These are phyloP conservation scores for Cyberlindnera americana DNA, from an alignment of 805 yeast genomes.

Conservation along the genomic window DNA sequence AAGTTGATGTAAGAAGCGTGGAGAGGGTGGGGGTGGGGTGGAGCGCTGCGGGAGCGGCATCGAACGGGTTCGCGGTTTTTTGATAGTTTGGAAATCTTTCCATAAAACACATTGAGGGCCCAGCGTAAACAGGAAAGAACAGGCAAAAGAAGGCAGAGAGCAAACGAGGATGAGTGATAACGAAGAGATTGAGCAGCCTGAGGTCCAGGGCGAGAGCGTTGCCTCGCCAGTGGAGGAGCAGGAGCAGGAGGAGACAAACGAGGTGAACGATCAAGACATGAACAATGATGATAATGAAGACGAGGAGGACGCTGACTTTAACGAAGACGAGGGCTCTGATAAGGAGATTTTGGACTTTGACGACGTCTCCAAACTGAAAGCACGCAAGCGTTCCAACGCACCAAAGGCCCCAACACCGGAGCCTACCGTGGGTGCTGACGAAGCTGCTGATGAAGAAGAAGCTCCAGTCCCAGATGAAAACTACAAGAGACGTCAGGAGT, in stretches of 20 bases:
- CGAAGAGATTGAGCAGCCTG: background rate
- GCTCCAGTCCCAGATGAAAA: conserved; percentile 28
- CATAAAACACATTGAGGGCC: too few species aligned
- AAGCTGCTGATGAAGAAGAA: conserved; percentile 8
- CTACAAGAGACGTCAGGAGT: conserved; percentile 58
- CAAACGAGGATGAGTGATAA: too few species aligned
- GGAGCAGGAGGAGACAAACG: background rate
- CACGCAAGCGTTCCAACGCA: conserved; percentile 21
- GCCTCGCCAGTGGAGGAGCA: background rate
- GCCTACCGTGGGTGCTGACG: background rate
- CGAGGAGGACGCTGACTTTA: conserved; percentile 6
- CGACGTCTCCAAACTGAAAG: conserved; percentile 20
- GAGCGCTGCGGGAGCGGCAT: too few species aligned
- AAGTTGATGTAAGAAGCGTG: background rate
- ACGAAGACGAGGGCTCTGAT: conserved; percentile 3
- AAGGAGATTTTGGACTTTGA: conserved; percentile 28
- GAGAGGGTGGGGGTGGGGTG: background rate
- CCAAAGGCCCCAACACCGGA: conserved; percentile 3
- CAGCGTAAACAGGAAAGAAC: too few species aligned
- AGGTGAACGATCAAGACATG: background rate
- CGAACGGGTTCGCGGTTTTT: background rate
- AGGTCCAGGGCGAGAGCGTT: background rate
- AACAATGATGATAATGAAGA: conserved; percentile 2
- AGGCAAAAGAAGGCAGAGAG: too few species aligned
- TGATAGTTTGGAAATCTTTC: background rate